Base-by-base conservation (phyloP, 1,284 basidiomycete genomes). In the Coniferiporia sulphurascens region DNA sequence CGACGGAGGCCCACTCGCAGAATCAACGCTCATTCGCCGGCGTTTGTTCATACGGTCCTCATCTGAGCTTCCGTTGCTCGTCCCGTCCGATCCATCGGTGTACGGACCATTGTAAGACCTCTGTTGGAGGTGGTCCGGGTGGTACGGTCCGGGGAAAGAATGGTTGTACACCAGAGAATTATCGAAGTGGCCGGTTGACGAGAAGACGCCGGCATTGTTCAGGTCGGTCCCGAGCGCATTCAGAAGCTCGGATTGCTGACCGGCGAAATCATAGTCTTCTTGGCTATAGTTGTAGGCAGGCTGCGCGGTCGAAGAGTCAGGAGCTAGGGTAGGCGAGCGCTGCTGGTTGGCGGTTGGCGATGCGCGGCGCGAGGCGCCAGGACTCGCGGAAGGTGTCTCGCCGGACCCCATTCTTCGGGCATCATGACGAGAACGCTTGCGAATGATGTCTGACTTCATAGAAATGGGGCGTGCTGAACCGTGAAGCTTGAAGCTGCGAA, bases 391-490 rank as follows among this genome's bases (percentile, higher is more conserved):
- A 1, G 85, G 83, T 0, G 85, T 85, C 65, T 86, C 84, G 22
- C 74, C 76, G 62, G 74, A 74, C 17, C 76, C 77, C 60, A 27
- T 27, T 27, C 72, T 66, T 32, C 85, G 79, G 19, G 85, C 83
- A 61, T 91, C 87, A 65, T 89, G 87, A 3, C 89, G 78, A 2
- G 89, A 88, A 43, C 89, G 85, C 67, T 91, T 91, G 65, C 89
- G 86, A 65, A 91, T 89, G 50, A 91, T 84, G 64, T 91, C 89
- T 9, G 87, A 90, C 71, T 91, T 91, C 89, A 91, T 91, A 15
- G 87, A 89, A 65, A 91, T 89, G 4, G 89, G 89, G 46, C 89
- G 84, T 4, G 87, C 83, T 34, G 87, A 85, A 27, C 89, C 89
- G 69, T 91, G 89, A 10, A 91, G 74, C 71, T 91, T 91, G 74